phyloP scores from a whole-genome alignment of 306 rosid species.

The Crotalaria pallida region DNA sequence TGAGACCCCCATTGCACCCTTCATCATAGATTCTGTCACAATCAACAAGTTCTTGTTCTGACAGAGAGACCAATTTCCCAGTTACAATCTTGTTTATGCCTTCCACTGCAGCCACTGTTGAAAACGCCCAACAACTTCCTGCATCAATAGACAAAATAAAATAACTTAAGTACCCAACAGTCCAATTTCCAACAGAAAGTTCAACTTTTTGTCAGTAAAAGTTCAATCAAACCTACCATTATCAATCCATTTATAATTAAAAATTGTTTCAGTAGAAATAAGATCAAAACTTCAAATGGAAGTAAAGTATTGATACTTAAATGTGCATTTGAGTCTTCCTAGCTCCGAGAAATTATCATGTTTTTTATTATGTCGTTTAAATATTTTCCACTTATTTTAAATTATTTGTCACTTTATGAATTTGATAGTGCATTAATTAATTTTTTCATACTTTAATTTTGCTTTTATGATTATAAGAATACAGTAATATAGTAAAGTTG shows the following conservation, averaged over 20 bases:
- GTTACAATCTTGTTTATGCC: constrained; percentile 74
- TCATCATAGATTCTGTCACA: constrained; percentile 60
- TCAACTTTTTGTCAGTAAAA: constrained; percentile 3
- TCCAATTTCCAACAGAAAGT: neutral
- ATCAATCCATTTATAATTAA: neutral
- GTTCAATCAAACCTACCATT: neutral
- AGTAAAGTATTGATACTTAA: neutral
- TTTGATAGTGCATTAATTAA: too few relatives aligned
- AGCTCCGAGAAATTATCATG: neutral
- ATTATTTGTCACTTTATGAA: too few relatives aligned
- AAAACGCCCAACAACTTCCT: constrained; percentile 99
- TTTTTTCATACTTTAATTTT: too few relatives aligned
- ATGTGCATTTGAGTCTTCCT: neutral
- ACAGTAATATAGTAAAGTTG: too few relatives aligned
- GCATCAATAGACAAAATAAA: neutral
- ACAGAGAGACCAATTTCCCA: constrained; percentile 63
- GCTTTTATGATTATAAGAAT: too few relatives aligned
- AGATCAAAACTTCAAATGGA: neutral
- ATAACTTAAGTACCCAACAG: neutral
- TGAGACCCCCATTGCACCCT: constrained; percentile 87
- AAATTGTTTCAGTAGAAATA: neutral
- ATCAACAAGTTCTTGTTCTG: constrained; percentile 90
- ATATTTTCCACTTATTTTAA: too few relatives aligned
- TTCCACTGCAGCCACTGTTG: constrained; percentile 81
- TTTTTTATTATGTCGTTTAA: neutral